A percentile compares a stretch with the other conserved stretches of the same genome.
Evolutionary conservation across 2,329 filamentous ascomycete species (phyloP).

Genomic region (Endothia cerciana): DNA sequence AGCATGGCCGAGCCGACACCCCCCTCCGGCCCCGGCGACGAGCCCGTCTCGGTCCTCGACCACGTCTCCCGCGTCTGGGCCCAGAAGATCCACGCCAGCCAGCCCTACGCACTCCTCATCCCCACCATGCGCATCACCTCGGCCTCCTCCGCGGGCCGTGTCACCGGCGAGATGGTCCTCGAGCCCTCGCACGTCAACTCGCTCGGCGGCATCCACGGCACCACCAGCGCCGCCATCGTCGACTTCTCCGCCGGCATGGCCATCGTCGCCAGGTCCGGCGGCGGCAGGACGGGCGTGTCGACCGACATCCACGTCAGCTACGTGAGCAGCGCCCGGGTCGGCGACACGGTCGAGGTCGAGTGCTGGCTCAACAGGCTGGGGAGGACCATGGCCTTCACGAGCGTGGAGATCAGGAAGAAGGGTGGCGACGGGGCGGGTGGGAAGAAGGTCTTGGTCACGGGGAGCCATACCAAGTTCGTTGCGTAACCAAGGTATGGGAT

Average conservation of each 20-base stretch:
- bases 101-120: slow-evolving; percentile 59
- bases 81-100: slow-evolving; percentile 48
- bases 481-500: slow-evolving; percentile 8
- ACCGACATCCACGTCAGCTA: slow-evolving; percentile 78
- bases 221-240: slow-evolving; percentile 70
- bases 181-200: slow-evolving; percentile 67
- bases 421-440: slow-evolving; percentile 31
- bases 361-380: slow-evolving; percentile 69
- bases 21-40: slow-evolving; percentile 3
- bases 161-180: slow-evolving; percentile 54
- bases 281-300: slow-evolving; percentile 68
- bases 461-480: slow-evolving; percentile 31
- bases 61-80: slow-evolving; percentile 39
- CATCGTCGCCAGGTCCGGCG: slow-evolving; percentile 67
- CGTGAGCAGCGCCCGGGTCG: slow-evolving; percentile 63
- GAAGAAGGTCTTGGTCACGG: slow-evolving; percentile 28
- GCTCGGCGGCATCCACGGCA: slow-evolving; percentile 69
- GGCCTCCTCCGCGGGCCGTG: slow-evolving; percentile 47
- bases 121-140: slow-evolving; percentile 49
- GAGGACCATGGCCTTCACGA: slow-evolving; percentile 69
- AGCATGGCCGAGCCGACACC: slow-evolving; percentile 20
- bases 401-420: slow-evolving; percentile 66
- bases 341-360: slow-evolving; percentile 71
- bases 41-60: slow-evolving; percentile 26
- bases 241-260: slow-evolving; percentile 77